Evolutionary conservation across 768 basidiomycete species (phyloP), one percentile per base, ranked within the genome.

Genomic region (Mycena galopus): DNA sequence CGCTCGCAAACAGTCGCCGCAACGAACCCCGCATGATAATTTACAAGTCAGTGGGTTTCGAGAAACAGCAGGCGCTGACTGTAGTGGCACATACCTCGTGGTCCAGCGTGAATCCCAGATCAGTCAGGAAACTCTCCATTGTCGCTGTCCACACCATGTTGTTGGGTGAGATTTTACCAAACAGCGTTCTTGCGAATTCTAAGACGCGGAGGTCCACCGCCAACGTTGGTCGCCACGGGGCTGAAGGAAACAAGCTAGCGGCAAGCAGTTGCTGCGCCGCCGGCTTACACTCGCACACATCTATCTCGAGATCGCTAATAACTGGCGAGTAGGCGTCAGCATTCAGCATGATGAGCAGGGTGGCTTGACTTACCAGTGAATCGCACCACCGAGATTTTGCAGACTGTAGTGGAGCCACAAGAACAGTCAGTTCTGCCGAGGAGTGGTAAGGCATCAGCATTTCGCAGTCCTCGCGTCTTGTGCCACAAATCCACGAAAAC

Each of bases 211-310:
- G 42, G 21, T 44, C 42, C 14, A 44, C 42, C 12, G 42, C 42
- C 42, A 44, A 19, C 8, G 14, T 44, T n/a, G 42, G 42, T 8
- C 42, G 42, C 21, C 16, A 16, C 0, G 81, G 81, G 4, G 79
- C 72, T 57, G 76, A 81, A 25, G 81, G 78, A 65, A 82, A 81
- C 9, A 79, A 58, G 4, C 78, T 79, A 0, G 30, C 29, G 5
- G n/a, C 19, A 14, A 81, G 67, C 19, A 81, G 73, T 57, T 79
- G 77, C 9, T 67, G 32, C 2, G 77, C n/a, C 64, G 77, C 60
- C 14, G 60, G 59, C 0, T 35, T 11, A 51, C 64, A 65, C 12
- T 16, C 27, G 19, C 64, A 65, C 9, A 30, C 6, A 4, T 37
- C 4, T 8, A 55, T 30, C 11, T 7, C 19, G 1, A 65, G 17